Evolutionary conservation across 1,139 yeast genomes (phyloP).

Genomic region (Taiozyma sp.): DNA sequence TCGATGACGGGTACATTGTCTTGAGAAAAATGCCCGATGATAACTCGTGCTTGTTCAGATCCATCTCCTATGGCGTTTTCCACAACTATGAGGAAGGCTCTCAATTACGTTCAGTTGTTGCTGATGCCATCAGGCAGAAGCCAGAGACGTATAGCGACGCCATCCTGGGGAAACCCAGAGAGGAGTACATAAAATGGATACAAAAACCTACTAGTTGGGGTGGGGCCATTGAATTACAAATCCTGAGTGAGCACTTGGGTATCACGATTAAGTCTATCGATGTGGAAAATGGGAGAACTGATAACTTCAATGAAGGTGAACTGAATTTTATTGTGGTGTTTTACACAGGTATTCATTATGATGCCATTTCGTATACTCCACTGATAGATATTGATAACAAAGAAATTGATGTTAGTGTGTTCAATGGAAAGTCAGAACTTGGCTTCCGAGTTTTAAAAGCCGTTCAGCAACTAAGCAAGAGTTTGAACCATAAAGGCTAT

Average conservation of each 20-base stretch:
- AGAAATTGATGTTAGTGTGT: slow-evolving; percentile 37
- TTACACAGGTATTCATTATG: slow-evolving; percentile 78
- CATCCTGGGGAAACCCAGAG: slow-evolving; percentile 49
- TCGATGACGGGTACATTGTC: slow-evolving; percentile 16
- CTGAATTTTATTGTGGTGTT: slow-evolving; percentile 48
- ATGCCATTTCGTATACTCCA: slow-evolving; percentile 46
- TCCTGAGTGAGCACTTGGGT: slow-evolving; percentile 50
- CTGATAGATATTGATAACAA: slow-evolving; percentile 23
- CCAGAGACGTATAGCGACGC: slow-evolving; percentile 49
- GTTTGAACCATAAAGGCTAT: slow-evolving; percentile 50
- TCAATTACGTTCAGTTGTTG: slow-evolving; percentile 45
- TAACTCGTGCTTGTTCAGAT: slow-evolving; percentile 74
- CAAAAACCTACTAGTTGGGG: slow-evolving; percentile 68
- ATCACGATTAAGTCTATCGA: slow-evolving; percentile 61
- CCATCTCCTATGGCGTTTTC: slow-evolving; percentile 54
- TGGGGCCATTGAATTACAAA: slow-evolving; percentile 77
- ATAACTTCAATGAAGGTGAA: slow-evolving; percentile 46
- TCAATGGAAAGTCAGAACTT: slow-evolving; percentile 27
- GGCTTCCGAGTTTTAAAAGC: slow-evolving; percentile 32
- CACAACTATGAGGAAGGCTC: slow-evolving; percentile 35
- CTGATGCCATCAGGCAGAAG: slow-evolving; percentile 39
- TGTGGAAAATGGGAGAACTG: slow-evolving; percentile 58
- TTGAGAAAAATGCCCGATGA: slow-evolving; percentile 71
- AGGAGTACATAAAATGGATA: slow-evolving; percentile 62
- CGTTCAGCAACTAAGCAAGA: slow-evolving; percentile 37